phyloP scores from a whole-genome alignment of 352 stramenopile species.

The Phytophthora europaea region DNA sequence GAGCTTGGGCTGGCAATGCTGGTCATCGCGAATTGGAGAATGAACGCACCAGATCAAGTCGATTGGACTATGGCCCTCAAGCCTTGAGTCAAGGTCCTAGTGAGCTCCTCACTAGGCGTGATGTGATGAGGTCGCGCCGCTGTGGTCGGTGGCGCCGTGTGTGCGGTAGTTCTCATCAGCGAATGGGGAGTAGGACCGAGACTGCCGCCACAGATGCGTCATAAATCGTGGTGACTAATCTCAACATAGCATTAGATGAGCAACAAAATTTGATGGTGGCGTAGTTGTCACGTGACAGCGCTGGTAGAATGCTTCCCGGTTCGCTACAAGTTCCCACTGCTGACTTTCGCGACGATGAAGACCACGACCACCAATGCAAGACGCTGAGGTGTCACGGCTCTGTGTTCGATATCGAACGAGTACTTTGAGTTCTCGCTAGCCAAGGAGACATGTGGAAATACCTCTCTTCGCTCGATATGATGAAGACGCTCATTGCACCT shows the following conservation, averaged over 20 bases:
- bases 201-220: not conserved
- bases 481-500: slow-evolving; percentile 32
- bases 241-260: not conserved
- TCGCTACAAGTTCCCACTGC: too few species aligned
- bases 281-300: too few species aligned
- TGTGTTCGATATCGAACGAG: slow-evolving; percentile 29
- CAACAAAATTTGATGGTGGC: too few species aligned
- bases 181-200: not conserved
- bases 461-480: slow-evolving; percentile 36
- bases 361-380: too few species aligned
- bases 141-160: not conserved
- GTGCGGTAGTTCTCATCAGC: not conserved
- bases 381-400: too few species aligned
- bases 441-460: slow-evolving; percentile 42
- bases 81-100: too few species aligned
- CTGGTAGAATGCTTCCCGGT: too few species aligned
- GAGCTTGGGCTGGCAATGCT: not conserved
- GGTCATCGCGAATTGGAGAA: slow-evolving; percentile 10
- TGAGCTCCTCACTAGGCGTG: not conserved
- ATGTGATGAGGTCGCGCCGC: not conserved
- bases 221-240: not conserved
- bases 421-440: slow-evolving; percentile 29
- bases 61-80: too few species aligned
- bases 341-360: too few species aligned
- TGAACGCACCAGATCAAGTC: not conserved